A percentile compares a stretch with the other conserved stretches of the same genome.
Evolutionary conservation across 106 monocot species (phyloP).

Genomic region (Acorus calamus): DNA sequence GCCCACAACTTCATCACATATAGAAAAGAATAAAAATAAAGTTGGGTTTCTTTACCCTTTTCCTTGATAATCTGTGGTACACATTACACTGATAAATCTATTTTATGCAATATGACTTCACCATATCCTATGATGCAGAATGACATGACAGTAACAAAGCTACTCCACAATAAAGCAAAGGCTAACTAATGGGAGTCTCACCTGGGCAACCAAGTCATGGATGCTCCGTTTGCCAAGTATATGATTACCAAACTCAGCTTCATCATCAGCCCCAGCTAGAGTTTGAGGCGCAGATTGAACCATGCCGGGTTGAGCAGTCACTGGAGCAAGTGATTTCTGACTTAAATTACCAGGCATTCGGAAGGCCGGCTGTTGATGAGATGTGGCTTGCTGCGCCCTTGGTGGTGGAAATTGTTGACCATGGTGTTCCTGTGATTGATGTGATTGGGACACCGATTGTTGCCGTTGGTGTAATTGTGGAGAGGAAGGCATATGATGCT

Average conservation of each 20-base stretch:
- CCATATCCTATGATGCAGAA: too few species aligned
- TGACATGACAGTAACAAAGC: too few species aligned
- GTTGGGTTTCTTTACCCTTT: neutral
- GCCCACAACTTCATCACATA: neutral
- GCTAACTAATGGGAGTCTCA: constrained; percentile 7
- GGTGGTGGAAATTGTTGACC: neutral
- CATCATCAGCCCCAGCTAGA: constrained; percentile 20
- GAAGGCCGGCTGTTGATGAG: constrained; percentile 29
- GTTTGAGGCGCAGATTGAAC: constrained; percentile 12
- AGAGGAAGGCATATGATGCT: constrained; percentile 16
- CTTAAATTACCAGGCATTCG: constrained; percentile 20
- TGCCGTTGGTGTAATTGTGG: constrained; percentile 20
- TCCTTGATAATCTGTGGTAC: neutral
- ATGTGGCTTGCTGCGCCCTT: constrained; percentile 27
- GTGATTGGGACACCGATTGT: constrained; percentile 8
- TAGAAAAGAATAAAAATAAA: neutral
- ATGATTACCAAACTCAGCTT: constrained; percentile 31
- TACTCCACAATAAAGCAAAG: neutral
- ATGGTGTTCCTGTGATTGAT: neutral
- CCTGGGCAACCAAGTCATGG: constrained; percentile 68
- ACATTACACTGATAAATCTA: neutral
- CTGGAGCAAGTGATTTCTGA: constrained; percentile 25
- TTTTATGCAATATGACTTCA: too few species aligned
- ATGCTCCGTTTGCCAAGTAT: constrained; percentile 73
- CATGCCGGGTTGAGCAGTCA: constrained; percentile 11